Percentiles rank a stretch among this genome's conserved stretches.
phyloP scores from a whole-genome alignment of 805 yeast genomes.

The Pichia kluyveri region DNA sequence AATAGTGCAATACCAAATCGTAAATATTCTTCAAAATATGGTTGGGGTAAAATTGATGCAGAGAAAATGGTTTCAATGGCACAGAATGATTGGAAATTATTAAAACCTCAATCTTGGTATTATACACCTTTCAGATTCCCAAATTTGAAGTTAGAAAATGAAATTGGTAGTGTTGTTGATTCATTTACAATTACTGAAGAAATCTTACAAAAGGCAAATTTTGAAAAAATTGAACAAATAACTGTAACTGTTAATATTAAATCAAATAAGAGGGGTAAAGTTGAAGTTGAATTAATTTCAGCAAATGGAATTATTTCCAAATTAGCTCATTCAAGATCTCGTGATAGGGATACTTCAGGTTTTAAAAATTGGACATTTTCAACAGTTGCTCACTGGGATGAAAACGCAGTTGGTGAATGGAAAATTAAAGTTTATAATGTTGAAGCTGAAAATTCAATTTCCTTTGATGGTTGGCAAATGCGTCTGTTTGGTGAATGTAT shows the following conservation, averaged over 20 bases:
- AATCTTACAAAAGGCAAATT: constrained; percentile 44
- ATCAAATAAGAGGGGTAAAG: constrained; percentile 59
- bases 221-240: constrained; percentile 76
- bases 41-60: constrained; percentile 90
- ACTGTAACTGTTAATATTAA: constrained; percentile 69
- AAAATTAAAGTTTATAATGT: constrained; percentile 50
- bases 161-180: constrained; percentile 23
- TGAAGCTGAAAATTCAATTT: constrained; percentile 28
- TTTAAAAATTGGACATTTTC: constrained; percentile 83
- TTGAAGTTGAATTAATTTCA: constrained; percentile 55
- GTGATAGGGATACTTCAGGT: constrained; percentile 51
- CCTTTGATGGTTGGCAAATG: constrained; percentile 63
- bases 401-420: constrained; percentile 76
- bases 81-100: constrained; percentile 55
- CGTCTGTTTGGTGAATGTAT: constrained; percentile 73
- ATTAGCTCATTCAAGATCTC: constrained; percentile 57
- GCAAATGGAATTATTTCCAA: constrained; percentile 71
- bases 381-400: constrained; percentile 99
- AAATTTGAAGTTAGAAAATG: constrained; percentile 15
- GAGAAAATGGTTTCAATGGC: constrained; percentile 65
- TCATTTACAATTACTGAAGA: constrained; percentile 37
- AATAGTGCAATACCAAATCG: constrained; percentile 51
- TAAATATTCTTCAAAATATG: constrained; percentile 76
- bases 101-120: constrained; percentile 88
- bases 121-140: constrained; percentile 38